A percentile compares a stretch with the other conserved stretches of the same genome.
phyloP scores from a whole-genome alignment of 306 rosid genomes.

The Lagenaria siceraria region DNA sequence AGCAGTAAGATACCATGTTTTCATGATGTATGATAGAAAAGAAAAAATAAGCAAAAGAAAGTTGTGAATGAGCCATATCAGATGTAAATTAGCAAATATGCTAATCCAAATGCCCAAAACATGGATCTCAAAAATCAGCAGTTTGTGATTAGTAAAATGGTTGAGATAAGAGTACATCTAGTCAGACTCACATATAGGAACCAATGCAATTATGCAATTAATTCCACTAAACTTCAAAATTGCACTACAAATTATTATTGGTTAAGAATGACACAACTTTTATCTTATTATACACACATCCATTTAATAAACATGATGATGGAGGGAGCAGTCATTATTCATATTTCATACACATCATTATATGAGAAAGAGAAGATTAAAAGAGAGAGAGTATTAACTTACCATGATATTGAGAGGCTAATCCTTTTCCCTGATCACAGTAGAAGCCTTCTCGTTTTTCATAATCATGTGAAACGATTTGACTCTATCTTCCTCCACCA shows the following conservation, averaged over 20 bases:
- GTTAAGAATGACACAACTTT: not conserved
- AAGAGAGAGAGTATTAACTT: not conserved
- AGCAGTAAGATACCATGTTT: no score
- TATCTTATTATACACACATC: slow-evolving; percentile 2
- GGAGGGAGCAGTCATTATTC: not conserved
- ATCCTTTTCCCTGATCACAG: slow-evolving; percentile 39
- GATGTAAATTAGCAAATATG: not conserved
- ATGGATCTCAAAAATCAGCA: not conserved
- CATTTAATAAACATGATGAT: not conserved
- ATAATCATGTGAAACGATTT: slow-evolving; percentile 85
- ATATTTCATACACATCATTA: not conserved
- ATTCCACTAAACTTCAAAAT: not conserved
- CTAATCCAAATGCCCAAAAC: not conserved
- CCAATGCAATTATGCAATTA: not conserved
- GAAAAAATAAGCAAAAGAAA: no score
- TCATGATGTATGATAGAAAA: no score
- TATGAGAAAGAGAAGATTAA: not conserved
- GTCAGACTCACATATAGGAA: not conserved
- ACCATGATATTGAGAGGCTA: not conserved
- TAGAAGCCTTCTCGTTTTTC: slow-evolving; percentile 91
- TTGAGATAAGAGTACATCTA: not conserved
- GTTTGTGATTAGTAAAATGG: not conserved
- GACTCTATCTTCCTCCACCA: slow-evolving; percentile 65
- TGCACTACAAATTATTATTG: not conserved
- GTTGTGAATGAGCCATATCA: not conserved